These are phyloP conservation scores for Barnettozyma botsteinii DNA, from an alignment of 805 yeast genomes.

Conservation along the genomic window DNA sequence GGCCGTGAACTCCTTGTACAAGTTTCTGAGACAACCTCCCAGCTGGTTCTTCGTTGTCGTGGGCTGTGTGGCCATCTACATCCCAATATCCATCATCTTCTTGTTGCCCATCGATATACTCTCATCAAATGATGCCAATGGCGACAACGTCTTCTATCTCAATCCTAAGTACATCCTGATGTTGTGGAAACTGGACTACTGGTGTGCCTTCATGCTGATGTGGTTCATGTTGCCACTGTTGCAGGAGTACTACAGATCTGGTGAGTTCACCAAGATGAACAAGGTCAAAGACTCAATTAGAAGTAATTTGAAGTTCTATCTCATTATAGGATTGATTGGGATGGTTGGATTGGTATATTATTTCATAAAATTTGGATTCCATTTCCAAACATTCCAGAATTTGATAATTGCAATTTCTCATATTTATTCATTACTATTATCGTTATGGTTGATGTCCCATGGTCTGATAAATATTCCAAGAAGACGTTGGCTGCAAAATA, in stretches of 20 bases:
- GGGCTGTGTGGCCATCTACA: conserved; percentile 52
- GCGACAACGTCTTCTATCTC: conserved; percentile 36
- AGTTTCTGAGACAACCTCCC: conserved; percentile 21
- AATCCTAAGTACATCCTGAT: conserved; percentile 42
- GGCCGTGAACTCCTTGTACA: conserved; percentile 18
- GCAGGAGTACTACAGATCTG: conserved; percentile 69
- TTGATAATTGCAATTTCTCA: conserved; percentile 73
- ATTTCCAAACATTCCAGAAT: conserved; percentile 51
- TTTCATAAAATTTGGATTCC: conserved; percentile 47
- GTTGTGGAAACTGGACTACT: conserved; percentile 71
- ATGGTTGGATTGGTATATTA: conserved; percentile 54
- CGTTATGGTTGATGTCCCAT: conserved; percentile 82
- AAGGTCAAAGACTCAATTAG: conserved; percentile 52
- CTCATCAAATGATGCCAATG: conserved; percentile 34
- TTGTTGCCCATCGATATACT: conserved; percentile 72
- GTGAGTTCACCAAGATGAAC: conserved; percentile 45
- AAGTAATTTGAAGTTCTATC: conserved; percentile 54
- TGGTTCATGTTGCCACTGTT: conserved; percentile 71
- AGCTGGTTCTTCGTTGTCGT: conserved; percentile 18
- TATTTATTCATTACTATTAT: conserved; percentile 65
- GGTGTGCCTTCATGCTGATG: conserved; percentile 75
- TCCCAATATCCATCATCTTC: conserved; percentile 71
- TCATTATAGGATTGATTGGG: conserved; percentile 48
- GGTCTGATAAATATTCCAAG: conserved; percentile 69
- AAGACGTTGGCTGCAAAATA: conserved; percentile 31